Evolutionary conservation across 1,284 basidiomycete genomes (phyloP).

Genomic region (Leccinum subspadiceum): DNA sequence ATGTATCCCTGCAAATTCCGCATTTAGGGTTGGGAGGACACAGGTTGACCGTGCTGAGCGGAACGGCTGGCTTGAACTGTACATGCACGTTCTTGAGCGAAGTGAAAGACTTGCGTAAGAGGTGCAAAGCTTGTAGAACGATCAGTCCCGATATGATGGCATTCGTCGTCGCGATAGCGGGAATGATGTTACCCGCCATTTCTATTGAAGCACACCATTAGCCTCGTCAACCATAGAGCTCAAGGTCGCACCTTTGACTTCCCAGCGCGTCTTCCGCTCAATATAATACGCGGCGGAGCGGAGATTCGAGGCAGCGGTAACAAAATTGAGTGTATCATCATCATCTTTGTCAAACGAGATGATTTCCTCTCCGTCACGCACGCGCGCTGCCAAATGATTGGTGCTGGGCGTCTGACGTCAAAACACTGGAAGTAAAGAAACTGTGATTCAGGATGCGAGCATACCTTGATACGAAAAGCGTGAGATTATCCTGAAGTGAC

Average conservation of each 20-base stretch:
- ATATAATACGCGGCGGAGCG: constrained; percentile 91
- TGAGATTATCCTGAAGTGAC: constrained; percentile 75
- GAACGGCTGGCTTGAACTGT: constrained; percentile 72
- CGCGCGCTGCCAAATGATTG: constrained; percentile 72
- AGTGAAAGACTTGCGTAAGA: constrained; percentile 65
- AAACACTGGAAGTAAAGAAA: not conserved
- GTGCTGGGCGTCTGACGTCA: constrained; percentile 48
- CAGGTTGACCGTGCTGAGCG: constrained; percentile 65
- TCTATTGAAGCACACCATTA: constrained; percentile 47
- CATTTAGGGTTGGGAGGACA: constrained; percentile 73
- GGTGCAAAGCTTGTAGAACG: constrained; percentile 87
- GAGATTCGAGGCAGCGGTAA: constrained; percentile 92
- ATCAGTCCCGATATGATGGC: constrained; percentile 95
- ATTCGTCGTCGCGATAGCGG: constrained; percentile 98
- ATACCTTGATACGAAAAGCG: constrained; percentile 81
- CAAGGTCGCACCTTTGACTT: constrained; percentile 73
- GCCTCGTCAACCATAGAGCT: not conserved
- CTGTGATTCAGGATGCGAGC: constrained; percentile 2
- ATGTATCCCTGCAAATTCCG: constrained; percentile 85
- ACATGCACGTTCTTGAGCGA: constrained; percentile 69
- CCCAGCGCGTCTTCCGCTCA: constrained; percentile 87
- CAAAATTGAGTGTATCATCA: constrained; percentile 94
- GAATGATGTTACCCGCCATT: constrained; percentile 99
- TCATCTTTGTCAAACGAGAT: constrained; percentile 98
- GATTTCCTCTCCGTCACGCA: constrained; percentile 70